Evolutionary conservation across 441 rosid species (phyloP), one percentile per base, ranked within the genome.

Genomic region (Pelargonium citronellum): DNA sequence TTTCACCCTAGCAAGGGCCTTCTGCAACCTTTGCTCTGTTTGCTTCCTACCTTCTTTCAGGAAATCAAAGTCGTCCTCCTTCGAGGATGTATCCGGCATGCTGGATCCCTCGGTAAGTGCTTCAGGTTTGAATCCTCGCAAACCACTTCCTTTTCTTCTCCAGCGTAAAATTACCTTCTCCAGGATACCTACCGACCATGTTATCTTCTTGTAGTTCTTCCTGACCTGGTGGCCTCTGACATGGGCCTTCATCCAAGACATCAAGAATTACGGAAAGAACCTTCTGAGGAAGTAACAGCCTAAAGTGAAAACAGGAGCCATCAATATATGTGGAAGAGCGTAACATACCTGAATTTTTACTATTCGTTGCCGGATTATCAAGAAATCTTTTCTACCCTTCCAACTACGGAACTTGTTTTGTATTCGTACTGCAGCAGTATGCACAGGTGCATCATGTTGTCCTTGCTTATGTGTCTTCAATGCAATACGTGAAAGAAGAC

Each of bases 401-500:
- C 88, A 92, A 75, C 98, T 81, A 0, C 96, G 92, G 80, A 84
- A 92, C 79, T 92, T 90, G 74, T 90, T 92, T 73, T 92, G 98
- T 75, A 92, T 92, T 67, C 91, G 78, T 70, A 73, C 74, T 0
- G 98, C 98, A 72, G 97, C 96, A 10, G 89, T 78, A 71, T 85
- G 91, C 67, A 79, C 89, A 13, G 85, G 86, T 69, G 82, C 92
- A 65, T 86, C 91, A 44, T 69, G 79, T 73, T 83, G 87, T 12
- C 80, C 83, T 5, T 83, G 58, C 78, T 86, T 90, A 68, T 78
- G 78, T 57, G 82, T 49, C 81, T 89, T 92, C 37, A 84, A 74
- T 19, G 85, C 83, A 69, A 88, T 68, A 74, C 87, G 82, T 13
- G 97, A 85, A 75, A 93, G 89, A 46, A 91, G 89, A 15, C 51